Percentiles rank a stretch among this genome's conserved stretches.
Evolutionary conservation across 116 monocot species (phyloP).

Genomic region (Posidonia oceanica): DNA sequence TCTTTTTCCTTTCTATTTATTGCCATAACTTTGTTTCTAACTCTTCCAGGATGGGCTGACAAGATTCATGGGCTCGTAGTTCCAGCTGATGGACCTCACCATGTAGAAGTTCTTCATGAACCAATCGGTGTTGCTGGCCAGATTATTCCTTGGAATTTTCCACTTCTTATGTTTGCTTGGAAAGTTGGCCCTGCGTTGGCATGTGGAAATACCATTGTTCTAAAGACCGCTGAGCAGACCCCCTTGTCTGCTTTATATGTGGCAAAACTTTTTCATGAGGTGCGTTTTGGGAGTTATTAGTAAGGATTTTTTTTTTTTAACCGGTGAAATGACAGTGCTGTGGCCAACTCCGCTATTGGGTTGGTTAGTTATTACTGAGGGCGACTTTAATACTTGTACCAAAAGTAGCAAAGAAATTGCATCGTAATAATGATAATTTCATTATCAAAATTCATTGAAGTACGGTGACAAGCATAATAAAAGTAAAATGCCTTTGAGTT

Average conservation of each 20-base stretch:
- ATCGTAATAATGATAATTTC: too few species aligned
- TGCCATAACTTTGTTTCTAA: neutral
- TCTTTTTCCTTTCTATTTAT: neutral
- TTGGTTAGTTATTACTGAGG: too few species aligned
- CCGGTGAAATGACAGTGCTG: too few species aligned
- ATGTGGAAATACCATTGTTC: slow-evolving; percentile 67
- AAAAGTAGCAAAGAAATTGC: too few species aligned
- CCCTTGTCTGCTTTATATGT: slow-evolving; percentile 74
- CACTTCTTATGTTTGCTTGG: slow-evolving; percentile 88
- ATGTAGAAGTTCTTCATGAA: slow-evolving; percentile 83
- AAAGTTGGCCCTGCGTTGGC: slow-evolving; percentile 95
- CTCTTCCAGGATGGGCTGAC: slow-evolving; percentile 75
- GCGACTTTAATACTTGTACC: too few species aligned
- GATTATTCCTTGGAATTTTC: slow-evolving; percentile 99
- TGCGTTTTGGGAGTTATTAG: slow-evolving; percentile 4
- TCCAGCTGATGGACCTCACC: slow-evolving; percentile 71
- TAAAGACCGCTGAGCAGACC: slow-evolving; percentile 94
- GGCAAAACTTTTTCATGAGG: slow-evolving; percentile 68
- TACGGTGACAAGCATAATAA: too few species aligned
- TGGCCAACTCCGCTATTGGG: too few species aligned
- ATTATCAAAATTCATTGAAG: too few species aligned
- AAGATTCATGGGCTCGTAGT: slow-evolving; percentile 87
- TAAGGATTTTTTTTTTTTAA: too few species aligned
- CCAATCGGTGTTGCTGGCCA: slow-evolving; percentile 91
- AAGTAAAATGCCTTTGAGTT: too few species aligned